Percentiles rank a stretch among this genome's conserved stretches.
Conservation (phyloP, 169 alveolate species). For the Eimeria tenella region DNA sequence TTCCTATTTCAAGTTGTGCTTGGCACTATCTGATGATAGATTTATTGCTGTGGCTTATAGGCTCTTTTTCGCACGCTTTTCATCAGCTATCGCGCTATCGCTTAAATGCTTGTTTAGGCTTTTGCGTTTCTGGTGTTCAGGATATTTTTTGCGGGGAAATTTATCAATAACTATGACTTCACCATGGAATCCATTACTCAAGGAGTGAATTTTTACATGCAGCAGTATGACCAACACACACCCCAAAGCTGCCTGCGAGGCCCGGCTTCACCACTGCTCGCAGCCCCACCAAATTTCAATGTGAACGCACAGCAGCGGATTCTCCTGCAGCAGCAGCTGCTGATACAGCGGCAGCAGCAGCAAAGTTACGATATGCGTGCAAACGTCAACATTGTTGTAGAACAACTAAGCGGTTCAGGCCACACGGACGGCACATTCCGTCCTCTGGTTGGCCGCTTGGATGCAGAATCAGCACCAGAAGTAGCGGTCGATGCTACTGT, state of each 20-base stretch:
- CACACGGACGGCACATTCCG: not conserved
- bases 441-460: not conserved
- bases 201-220: constrained; percentile 84
- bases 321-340: constrained; percentile 69
- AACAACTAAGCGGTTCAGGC: not conserved
- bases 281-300: constrained; percentile 59
- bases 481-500: constrained; percentile 6
- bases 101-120: too few species aligned
- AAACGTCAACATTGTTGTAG: not conserved
- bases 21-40: too few species aligned
- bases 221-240: constrained; percentile 77
- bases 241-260: constrained; percentile 61
- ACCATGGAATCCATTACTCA: constrained; percentile 90
- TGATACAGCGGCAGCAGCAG: constrained; percentile 37
- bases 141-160: constrained; percentile 93
- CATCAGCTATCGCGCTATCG: too few species aligned
- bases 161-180: constrained; percentile 88
- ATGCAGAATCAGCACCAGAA: constrained; percentile 14
- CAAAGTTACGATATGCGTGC: not conserved
- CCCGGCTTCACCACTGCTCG: constrained; percentile 65
- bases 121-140: constrained; percentile 59
- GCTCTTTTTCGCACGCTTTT: too few species aligned
- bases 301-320: constrained; percentile 73
- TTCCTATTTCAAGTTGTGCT: too few species aligned
- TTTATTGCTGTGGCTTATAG: too few species aligned